A percentile compares a stretch with the other conserved stretches of the same genome.
Evolutionary conservation across 306 rosid species (phyloP).

Genomic region (Echinosophora koreensis): DNA sequence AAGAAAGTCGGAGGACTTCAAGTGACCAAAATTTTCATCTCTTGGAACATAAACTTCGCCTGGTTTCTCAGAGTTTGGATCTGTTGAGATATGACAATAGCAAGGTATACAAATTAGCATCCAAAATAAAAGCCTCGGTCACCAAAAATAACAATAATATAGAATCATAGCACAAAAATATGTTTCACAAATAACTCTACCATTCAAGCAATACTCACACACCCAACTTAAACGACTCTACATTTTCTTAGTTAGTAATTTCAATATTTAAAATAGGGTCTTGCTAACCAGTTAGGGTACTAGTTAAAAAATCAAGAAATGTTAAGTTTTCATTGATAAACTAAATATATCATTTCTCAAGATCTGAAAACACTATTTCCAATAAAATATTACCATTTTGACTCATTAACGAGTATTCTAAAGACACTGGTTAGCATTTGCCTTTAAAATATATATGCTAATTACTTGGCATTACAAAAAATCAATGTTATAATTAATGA

Average conservation of each 20-base stretch:
- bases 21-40: slow-evolving; percentile 80
- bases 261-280: too few relatives aligned
- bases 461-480: too few relatives aligned
- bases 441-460: too few relatives aligned
- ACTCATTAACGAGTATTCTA: too few relatives aligned
- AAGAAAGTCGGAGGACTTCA: slow-evolving; percentile 78
- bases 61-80: slow-evolving; percentile 69
- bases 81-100: slow-evolving; percentile 40
- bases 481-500: not conserved
- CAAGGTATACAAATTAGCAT: not conserved
- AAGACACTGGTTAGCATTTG: too few relatives aligned
- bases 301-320: too few relatives aligned
- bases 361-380: too few relatives aligned
- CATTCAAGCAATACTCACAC: not conserved
- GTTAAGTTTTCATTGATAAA: too few relatives aligned
- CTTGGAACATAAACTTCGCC: slow-evolving; percentile 82
- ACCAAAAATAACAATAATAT: not conserved
- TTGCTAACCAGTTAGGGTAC: too few relatives aligned
- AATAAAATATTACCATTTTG: too few relatives aligned
- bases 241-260: not conserved
- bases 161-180: not conserved
- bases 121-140: not conserved
- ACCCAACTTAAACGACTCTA: not conserved
- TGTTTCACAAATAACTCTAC: not conserved
- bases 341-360: too few relatives aligned